Conservation (phyloP, 148 eudicot species). For the Rhododendron mucronatum region DNA sequence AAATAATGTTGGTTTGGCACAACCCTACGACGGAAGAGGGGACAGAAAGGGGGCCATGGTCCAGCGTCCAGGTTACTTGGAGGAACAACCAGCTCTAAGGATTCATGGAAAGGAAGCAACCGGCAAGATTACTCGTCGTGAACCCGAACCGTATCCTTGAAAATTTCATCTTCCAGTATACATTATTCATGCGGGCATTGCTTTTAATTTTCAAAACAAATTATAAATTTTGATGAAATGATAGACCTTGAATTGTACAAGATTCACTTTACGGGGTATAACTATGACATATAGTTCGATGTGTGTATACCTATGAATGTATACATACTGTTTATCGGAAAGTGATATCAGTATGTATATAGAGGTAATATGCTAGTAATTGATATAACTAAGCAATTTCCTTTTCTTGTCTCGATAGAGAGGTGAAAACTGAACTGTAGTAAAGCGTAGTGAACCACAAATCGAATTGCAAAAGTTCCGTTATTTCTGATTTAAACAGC, state of each 20-base stretch:
- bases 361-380: background rate
- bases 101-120: constrained; percentile 74
- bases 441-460: background rate
- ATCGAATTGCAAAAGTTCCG: background rate
- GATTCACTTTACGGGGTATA: background rate
- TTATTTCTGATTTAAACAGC: background rate
- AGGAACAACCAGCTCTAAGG: constrained; percentile 70
- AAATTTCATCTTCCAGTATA: background rate
- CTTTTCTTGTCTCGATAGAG: background rate
- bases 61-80: constrained; percentile 66
- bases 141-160: constrained; percentile 90
- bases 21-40: constrained; percentile 72
- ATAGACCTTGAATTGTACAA: background rate
- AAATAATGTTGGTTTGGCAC: constrained; percentile 40
- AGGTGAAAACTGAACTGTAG: background rate
- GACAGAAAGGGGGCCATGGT: constrained; percentile 70
- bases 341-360: background rate
- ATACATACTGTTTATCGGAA: background rate
- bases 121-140: constrained; percentile 77
- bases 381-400: background rate
- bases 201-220: background rate
- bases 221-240: background rate
- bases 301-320: background rate
- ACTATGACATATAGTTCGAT: background rate
- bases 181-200: background rate